phyloP scores from a whole-genome alignment of 805 yeast species.

The Wickerhamomyces queroliae region DNA sequence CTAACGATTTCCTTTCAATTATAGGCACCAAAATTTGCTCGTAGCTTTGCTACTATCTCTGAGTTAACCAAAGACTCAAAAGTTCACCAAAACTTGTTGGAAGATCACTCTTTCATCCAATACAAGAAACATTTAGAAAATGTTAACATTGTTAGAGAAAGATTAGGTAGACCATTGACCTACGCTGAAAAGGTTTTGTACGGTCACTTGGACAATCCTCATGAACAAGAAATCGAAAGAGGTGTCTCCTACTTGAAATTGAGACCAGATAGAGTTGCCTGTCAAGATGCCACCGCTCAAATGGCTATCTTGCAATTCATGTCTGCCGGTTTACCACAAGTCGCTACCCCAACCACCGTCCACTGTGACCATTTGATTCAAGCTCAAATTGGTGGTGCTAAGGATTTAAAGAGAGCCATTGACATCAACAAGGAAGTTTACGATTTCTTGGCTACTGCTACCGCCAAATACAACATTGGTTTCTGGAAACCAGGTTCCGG shows the following conservation, averaged over 20 bases:
- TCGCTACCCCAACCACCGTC: constrained; percentile 92
- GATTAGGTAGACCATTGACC: constrained; percentile 85
- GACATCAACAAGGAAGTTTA: constrained; percentile 90
- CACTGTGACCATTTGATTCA: constrained; percentile 98
- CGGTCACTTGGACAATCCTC: no score
- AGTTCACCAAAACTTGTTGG: constrained; percentile 76
- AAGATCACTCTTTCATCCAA: constrained; percentile 79
- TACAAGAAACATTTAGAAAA: constrained; percentile 89
- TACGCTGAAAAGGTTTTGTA: constrained; percentile 91
- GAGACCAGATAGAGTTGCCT: constrained; percentile 96
- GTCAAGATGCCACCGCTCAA: constrained; percentile 99
- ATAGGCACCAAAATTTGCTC: constrained; percentile 16
- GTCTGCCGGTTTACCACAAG: constrained; percentile 89
- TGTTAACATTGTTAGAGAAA: constrained; percentile 74
- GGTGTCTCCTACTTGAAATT: constrained; percentile 89
- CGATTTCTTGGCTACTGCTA: constrained; percentile 84
- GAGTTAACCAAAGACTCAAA: constrained; percentile 57
- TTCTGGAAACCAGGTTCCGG: constrained; percentile 99
- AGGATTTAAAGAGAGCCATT: constrained; percentile 81
- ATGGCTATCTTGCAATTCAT: constrained; percentile 96
- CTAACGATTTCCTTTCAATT: no score
- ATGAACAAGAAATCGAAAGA: constrained; percentile 76
- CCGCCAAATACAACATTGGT: constrained; percentile 93
- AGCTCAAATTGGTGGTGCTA: constrained; percentile 86
- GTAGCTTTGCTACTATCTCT: constrained; percentile 35